Evolutionary conservation across 768 basidiomycete species (phyloP), one percentile per base, ranked within the genome.

Genomic region (Pholiota microspora): DNA sequence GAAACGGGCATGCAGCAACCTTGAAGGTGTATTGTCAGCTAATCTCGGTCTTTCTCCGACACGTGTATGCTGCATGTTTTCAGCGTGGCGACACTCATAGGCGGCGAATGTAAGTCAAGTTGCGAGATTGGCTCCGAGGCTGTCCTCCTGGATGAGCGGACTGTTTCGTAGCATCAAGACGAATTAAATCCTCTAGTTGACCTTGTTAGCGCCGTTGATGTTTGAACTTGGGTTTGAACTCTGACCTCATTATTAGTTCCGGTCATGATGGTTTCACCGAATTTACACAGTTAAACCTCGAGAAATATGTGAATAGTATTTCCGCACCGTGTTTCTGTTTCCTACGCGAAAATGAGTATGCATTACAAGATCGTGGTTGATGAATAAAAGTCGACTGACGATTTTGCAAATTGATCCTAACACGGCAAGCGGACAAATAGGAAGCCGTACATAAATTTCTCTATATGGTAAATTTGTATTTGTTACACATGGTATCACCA

Each of bases 31-130:
- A 42, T 18, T 28, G 50, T 40, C 38, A 38, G 48, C 47, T 51
- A 46, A 54, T 27, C 44, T 52, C 31, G 15, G 32, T 53, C 27
- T 52, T 53, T 59, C 53, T 51, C 45, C 58, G 62, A 67, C 74
- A 74, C 74, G 73, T 73, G 74, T 64, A 64, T 61, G 54, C 69
- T 64, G 62, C 62, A 66, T 62, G 65, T 58, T 58, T 60, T n/a
- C 56, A 56, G 55, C 59, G 52, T 60, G 63, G 38, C 40, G 24
- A 15, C 7, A 24, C 36, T 18, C 34, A 15, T 18, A 23, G 21
- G 16, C 7, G 16, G n/a, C 9, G 13, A 27, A 18, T 2, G n/a
- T n/a, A 16, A 3, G 15, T 28, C 28, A 44, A 21, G 24, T n/a
- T 27, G 13, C 18, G 25, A 52, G 27, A 15, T 1, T 42, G 16